These are phyloP conservation scores for Erysimum pusillum DNA, from an alignment of 441 rosid species.

Conservation along the genomic window DNA sequence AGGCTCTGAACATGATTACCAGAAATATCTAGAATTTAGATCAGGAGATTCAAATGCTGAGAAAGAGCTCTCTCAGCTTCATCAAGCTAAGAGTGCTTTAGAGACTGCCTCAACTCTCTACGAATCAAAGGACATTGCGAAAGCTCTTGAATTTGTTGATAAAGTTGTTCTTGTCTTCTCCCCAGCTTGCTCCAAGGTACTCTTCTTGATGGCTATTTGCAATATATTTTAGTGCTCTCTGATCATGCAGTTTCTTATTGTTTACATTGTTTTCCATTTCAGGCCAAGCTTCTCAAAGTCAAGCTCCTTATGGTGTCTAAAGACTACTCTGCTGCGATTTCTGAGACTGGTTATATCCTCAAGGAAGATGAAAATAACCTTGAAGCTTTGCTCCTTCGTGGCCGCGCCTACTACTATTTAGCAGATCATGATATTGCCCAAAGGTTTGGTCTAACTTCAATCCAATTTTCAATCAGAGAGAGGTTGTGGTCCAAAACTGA, in stretches of 20 bases:
- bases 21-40: conserved; percentile 69
- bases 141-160: conserved; percentile 82
- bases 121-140: conserved; percentile 69
- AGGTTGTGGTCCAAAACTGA: conserved; percentile 29
- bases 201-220: conserved; percentile 24
- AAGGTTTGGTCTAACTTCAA: conserved; percentile 59
- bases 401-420: conserved; percentile 95
- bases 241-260: conserved; percentile 17
- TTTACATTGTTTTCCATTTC: conserved; percentile 37
- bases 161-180: conserved; percentile 94
- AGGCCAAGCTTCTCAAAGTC: conserved; percentile 90
- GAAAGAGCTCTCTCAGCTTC: conserved; percentile 91
- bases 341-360: conserved; percentile 86
- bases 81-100: conserved; percentile 85
- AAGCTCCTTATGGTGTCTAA: conserved; percentile 73
- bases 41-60: conserved; percentile 78
- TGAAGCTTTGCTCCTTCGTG: conserved; percentile 92
- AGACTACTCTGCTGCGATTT: conserved; percentile 84
- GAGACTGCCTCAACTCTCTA: conserved; percentile 73
- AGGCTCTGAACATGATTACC: conserved; percentile 82
- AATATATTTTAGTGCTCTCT: not conserved
- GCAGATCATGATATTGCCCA: conserved; percentile 97
- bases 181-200: conserved; percentile 88
- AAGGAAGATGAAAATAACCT: conserved; percentile 89
- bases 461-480: not conserved